Evolutionary conservation across 345 rosid species (phyloP).

Genomic region (Sisymbrium irio): DNA sequence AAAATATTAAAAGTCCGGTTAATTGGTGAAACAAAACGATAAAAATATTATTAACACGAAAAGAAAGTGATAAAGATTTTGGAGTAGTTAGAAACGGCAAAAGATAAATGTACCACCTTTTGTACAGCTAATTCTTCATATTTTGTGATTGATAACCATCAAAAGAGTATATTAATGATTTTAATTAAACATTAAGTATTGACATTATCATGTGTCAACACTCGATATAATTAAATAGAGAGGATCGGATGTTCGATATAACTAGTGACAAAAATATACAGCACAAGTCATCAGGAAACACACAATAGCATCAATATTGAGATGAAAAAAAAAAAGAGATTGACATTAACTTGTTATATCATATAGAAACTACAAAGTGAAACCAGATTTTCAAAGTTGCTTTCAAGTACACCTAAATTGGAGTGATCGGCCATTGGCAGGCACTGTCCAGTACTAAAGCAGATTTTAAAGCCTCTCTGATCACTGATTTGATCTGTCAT

Average conservation of each 20-base stretch:
- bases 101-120: not conserved
- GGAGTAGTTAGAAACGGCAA: too few species aligned
- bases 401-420: conserved; percentile 24
- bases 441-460: conserved; percentile 6
- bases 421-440: conserved; percentile 25
- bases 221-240: not conserved
- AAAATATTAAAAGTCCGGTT: too few species aligned
- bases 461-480: conserved; percentile 9
- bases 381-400: conserved; percentile 22
- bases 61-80: too few species aligned
- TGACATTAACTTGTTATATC: not conserved
- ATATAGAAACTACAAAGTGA: not conserved
- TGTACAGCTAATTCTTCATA: not conserved
- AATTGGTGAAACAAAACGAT: too few species aligned
- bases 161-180: not conserved
- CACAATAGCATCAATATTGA: not conserved
- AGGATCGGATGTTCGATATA: not conserved
- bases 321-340: not conserved
- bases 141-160: not conserved
- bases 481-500: conserved; percentile 27
- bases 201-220: not conserved
- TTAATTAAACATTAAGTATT: too few species aligned
- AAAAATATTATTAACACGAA: too few species aligned
- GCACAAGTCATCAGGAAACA: not conserved
- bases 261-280: not conserved